Base-by-base conservation (phyloP, 163 green algal genomes). In the Scenedesmus sp. region DNA sequence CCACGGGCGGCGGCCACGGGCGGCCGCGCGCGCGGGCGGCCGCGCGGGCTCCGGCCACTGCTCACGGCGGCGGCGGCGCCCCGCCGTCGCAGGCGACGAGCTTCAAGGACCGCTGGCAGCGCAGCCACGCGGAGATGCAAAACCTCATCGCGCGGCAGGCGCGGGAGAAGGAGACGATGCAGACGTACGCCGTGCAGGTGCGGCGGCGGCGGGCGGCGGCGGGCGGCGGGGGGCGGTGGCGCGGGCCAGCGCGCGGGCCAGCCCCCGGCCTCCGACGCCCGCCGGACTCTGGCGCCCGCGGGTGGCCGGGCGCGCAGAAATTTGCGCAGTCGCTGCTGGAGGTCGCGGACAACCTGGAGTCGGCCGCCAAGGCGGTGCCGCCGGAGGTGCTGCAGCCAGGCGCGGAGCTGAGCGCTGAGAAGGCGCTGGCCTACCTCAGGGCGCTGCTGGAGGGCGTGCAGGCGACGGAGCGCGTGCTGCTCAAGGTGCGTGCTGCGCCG, bases 311-410 rank as follows among this genome's bases (percentile, higher is more conserved):
- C 28, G 20, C 29, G 34, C 60, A 82, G 74, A 53, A 53, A 33
- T 75, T 82, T 75, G 63, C 93, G 0, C 97, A 97, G 83, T 87
- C 80, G 48, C 72, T 99, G 42, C 80, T 99, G 48, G 96, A 98
- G 50, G 94, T 99, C 26, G 92, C 91, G 1, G 96, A 99, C 85
- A 98, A 98, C 83, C 83, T 99, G 42, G 91, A 96, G 78, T 90
- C 94, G 0, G 96, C 96, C 0, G 73, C 80, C 4, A 82, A 75
- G 18, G 87, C 87, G 14, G 90, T 98, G 70, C 88, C 90, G 0
- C 28, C 65, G 3, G 81, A 88, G 0, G 87, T 89, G 44, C 77
- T 95, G 47, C 58, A 88, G 75, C 84, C n/a, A 2, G 73, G 34
- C 26, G 77, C 79, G n/a, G 73, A 78, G 53, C 4, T 82, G 22